A percentile compares a stretch with the other conserved stretches of the same genome.
These are phyloP conservation scores for Nicotiana obtusifolia DNA, from an alignment of 257 asterid species.

Conservation along the genomic window DNA sequence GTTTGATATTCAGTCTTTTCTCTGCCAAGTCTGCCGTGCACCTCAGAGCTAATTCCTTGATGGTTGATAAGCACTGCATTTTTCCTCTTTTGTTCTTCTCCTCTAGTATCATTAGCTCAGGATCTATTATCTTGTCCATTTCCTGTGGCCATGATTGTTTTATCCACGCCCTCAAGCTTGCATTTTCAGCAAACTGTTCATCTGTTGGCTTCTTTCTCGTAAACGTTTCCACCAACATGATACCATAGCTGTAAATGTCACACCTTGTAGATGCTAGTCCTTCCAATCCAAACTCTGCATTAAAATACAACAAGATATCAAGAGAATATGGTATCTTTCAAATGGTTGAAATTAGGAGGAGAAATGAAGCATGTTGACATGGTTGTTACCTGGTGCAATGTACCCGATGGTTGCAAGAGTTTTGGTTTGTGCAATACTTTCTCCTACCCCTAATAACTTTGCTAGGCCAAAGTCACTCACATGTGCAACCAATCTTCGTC, in stretches of 20 bases:
- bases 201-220: constrained; percentile 33
- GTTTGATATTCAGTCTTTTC: constrained; percentile 29
- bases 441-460: constrained; percentile 6
- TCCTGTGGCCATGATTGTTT: constrained; percentile 1
- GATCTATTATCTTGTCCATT: constrained; percentile 19
- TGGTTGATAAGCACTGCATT: constrained; percentile 12
- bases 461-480: constrained; percentile 26
- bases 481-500: constrained; percentile 24
- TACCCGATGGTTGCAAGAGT: constrained; percentile 23
- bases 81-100: constrained; percentile 6
- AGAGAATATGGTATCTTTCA: not conserved
- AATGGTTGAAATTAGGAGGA: not conserved
- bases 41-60: constrained; percentile 30
- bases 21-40: constrained; percentile 28
- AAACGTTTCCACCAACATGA: constrained; percentile 38
- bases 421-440: constrained; percentile 12
- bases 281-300: constrained; percentile 38
- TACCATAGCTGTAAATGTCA: constrained; percentile 39
- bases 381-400: constrained; percentile 26
- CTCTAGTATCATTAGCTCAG: constrained; percentile 6
- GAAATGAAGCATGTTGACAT: not conserved
- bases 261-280: constrained; percentile 38
- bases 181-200: constrained; percentile 20
- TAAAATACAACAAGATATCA: not conserved
- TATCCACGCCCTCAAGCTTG: constrained; percentile 32